Conservation (phyloP, 352 stramenopile species). For the Phytophthora litchii region DNA sequence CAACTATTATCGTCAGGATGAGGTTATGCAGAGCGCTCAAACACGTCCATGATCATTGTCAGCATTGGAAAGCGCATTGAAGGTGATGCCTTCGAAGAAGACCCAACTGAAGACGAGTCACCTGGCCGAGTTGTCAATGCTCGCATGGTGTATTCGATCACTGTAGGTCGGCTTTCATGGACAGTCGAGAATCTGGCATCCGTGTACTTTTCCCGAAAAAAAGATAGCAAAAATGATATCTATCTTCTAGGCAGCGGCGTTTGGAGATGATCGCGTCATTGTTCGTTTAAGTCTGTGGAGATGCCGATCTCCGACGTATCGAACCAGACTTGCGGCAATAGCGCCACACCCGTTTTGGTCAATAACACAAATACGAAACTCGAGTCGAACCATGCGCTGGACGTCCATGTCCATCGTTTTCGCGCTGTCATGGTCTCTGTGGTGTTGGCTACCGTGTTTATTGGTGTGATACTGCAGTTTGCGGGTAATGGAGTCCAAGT, state of each 20-base stretch:
- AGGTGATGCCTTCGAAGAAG: constrained; percentile 13
- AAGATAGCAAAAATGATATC: not conserved
- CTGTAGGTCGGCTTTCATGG: constrained; percentile 31
- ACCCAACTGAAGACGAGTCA: not conserved
- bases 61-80: constrained; percentile 20
- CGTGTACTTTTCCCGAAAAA: not conserved
- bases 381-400: not conserved
- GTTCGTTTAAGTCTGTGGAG: not conserved
- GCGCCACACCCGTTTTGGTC: too few relatives aligned
- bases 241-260: not conserved
- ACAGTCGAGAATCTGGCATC: constrained; percentile 5
- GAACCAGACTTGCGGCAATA: not conserved
- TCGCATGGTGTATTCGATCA: constrained; percentile 27
- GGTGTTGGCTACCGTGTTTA: not conserved
- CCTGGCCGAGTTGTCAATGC: constrained; percentile 9
- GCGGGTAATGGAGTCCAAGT: constrained; percentile 6
- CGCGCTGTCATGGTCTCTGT: not conserved
- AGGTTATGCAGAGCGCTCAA: constrained; percentile 15
- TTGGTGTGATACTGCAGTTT: constrained; percentile 11
- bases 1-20: not conserved
- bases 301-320: not conserved
- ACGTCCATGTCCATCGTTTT: constrained; percentile 8
- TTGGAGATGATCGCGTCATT: not conserved
- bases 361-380: not conserved
- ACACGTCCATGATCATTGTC: constrained; percentile 19